Evolutionary conservation across 495 filamentous ascomycete genomes (phyloP), one percentile per base, ranked within the genome.

Genomic region (Pyronema domesticum): DNA sequence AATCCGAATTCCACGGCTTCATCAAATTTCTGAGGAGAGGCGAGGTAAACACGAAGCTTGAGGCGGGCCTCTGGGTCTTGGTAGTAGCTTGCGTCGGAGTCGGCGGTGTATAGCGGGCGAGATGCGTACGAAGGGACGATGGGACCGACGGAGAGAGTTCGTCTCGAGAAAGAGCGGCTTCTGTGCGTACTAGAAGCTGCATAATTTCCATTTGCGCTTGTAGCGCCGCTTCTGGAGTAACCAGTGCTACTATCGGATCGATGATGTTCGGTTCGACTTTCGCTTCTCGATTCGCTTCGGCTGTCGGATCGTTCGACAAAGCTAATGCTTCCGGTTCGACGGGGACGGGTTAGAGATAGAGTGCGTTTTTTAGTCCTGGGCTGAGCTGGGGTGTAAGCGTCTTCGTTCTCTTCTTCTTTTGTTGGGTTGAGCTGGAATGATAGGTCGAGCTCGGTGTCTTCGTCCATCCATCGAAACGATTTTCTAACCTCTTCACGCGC

Each of bases 1-100:
- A 95, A 95, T 4, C 89, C 89, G 69, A 91, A 94, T 64, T 91
- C 85, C 51, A 95, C 76, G 1, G 86, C 88, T 70, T 95, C 89
- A 62, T 96, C 91, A 56, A 95, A 94, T 65, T 94, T 94, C 58
- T 94, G 85, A 7, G 87, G 84, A 1, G 89, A 95, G 14, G 84
- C 83, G 3, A 94, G 74, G 58, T 88, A 94, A n/a, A 87, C 80
- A 3, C 86, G 81, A 10, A 95, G 70, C 65, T 89, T 94, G 47
- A 89, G 69, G 37, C 89, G 78, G 37, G 88, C 85, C 64, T 95
- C 86, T 0, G 88, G 87, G 57, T 96, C 87, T 66, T 85, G 86
- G 60, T 94, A 95, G 66, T 94, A 81, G 42, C 82, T 77, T 0
- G 86, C 83, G 43, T 75, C 73, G 17, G 83, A 76, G 64, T 89